Conservation (phyloP, 805 yeast species). For the Metahyphopichia silvanorum region DNA sequence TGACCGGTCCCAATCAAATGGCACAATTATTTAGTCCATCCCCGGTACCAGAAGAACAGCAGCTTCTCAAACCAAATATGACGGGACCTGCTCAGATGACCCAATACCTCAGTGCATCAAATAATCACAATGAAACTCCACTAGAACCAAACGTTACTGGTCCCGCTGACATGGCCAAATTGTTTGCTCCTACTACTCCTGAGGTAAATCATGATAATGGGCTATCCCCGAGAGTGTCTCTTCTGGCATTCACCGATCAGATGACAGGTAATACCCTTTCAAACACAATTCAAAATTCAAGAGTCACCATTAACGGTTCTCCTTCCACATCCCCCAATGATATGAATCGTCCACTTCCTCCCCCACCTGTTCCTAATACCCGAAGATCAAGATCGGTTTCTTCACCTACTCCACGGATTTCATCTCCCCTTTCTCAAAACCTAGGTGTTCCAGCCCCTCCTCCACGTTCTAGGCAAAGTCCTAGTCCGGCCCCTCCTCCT, state of each 20-base stretch:
- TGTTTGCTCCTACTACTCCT: conserved; percentile 18
- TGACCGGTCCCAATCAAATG: conserved; percentile 47
- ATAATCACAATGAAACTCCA: conserved; percentile 10
- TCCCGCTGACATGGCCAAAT: conserved; percentile 34
- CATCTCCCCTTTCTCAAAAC: conserved; percentile 8
- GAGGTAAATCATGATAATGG: too few relatives aligned
- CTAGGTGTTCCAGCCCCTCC: conserved; percentile 6
- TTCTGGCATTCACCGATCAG: conserved; percentile 38
- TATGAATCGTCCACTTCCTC: conserved; percentile 20
- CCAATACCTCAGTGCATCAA: conserved; percentile 12
- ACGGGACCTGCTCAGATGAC: conserved; percentile 44
- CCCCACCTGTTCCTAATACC: conserved; percentile 37
- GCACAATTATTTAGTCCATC: conserved; percentile 24
- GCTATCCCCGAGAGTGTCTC: conserved; percentile 26
- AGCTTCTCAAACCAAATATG: conserved; percentile 33
- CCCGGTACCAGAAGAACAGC: conserved; percentile 8
- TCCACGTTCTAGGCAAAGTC: conserved; percentile 18
- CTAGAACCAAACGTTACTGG: conserved; percentile 27
- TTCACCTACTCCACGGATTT: conserved; percentile 22
- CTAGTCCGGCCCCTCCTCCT: conserved; percentile 29
- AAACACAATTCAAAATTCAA: conserved; percentile 34
- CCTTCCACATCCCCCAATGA: conserved; percentile 6
- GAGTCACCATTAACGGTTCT: conserved; percentile 11
- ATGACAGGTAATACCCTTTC: conserved; percentile 36
- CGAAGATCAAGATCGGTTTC: conserved; percentile 33